Conservation (phyloP, 495 filamentous ascomycete genomes). For the Clavariopsis aquatica region DNA sequence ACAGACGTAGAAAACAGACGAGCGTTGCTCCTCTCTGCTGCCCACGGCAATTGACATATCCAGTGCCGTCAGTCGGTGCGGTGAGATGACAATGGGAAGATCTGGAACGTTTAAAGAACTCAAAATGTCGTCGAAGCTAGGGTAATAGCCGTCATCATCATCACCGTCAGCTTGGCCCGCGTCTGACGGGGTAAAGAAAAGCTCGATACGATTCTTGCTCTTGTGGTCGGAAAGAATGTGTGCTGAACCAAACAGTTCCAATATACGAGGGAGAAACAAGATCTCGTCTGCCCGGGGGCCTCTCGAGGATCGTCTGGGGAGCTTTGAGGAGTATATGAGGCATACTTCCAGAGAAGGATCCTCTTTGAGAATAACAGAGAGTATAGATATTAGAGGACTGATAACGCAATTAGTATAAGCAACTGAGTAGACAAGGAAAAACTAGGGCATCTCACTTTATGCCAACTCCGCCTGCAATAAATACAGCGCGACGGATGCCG, state of each 20-base stretch:
- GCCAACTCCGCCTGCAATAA: conserved; percentile 82
- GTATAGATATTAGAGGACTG: conserved; percentile 48
- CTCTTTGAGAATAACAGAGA: conserved; percentile 42
- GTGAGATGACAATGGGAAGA: conserved; percentile 42
- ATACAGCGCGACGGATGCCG: conserved; percentile 59
- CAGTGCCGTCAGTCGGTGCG: conserved; percentile 7
- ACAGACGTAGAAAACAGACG: conserved; percentile 73
- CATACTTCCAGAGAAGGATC: conserved; percentile 32
- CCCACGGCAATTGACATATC: conserved; percentile 45
- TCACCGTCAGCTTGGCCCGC: neutral
- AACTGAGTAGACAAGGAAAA: neutral
- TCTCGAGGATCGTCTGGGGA: neutral
- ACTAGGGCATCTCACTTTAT: conserved; percentile 64
- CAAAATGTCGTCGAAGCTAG: neutral
- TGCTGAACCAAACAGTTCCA: conserved; percentile 25
- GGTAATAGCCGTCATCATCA: conserved; percentile 3
- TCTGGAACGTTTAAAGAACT: neutral
- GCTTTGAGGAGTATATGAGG: conserved; percentile 45
- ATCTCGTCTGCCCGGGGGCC: conserved; percentile 24
- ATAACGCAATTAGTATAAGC: neutral
- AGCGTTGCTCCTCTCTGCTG: conserved; percentile 46
- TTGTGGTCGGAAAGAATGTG: neutral
- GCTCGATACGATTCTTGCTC: conserved; percentile 18
- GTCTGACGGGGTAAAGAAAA: conserved; percentile 35
- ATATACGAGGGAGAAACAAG: conserved; percentile 43